phyloP scores from a whole-genome alignment of 169 alveolate species.

The Eimeria necatrix region DNA sequence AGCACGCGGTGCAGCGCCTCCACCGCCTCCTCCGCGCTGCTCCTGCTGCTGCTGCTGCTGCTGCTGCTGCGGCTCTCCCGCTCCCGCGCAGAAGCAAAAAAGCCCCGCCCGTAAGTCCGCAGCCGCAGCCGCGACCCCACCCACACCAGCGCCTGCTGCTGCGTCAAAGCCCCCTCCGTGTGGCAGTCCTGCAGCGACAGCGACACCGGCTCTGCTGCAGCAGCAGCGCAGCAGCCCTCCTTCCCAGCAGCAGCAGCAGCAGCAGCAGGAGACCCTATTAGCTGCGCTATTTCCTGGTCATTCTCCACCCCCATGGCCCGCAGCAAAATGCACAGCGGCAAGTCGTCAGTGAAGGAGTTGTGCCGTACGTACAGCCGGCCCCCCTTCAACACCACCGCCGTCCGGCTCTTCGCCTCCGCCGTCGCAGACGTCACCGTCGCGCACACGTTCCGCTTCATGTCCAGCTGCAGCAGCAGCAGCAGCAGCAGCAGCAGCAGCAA shows the following conservation, averaged over 20 bases:
- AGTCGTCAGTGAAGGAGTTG: slow-evolving; percentile 97
- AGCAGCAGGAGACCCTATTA: slow-evolving; percentile 92
- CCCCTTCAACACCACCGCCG: slow-evolving; percentile 96
- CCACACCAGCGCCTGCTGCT: slow-evolving; percentile 94
- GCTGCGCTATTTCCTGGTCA: slow-evolving; percentile 98
- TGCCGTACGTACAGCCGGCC: slow-evolving; percentile 96
- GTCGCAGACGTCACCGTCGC: slow-evolving; percentile 98
- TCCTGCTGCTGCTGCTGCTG: background rate
- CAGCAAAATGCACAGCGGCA: slow-evolving; percentile 97
- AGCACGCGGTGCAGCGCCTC: slow-evolving; percentile 96
- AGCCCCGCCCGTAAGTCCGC: slow-evolving; percentile 89
- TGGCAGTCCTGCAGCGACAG: slow-evolving; percentile 80
- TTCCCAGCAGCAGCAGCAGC: slow-evolving; percentile 33
- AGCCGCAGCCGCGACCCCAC: slow-evolving; percentile 93
- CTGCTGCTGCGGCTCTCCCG: slow-evolving; percentile 39
- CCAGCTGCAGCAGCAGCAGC: slow-evolving; percentile 84
- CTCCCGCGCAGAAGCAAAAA: slow-evolving; percentile 88
- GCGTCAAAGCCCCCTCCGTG: slow-evolving; percentile 88
- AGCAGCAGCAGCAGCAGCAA: background rate
- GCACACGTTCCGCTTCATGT: slow-evolving; percentile 94
- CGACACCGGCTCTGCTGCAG: slow-evolving; percentile 62
- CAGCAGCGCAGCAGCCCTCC: background rate
- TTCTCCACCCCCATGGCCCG: slow-evolving; percentile 99
- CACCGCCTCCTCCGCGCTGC: slow-evolving; percentile 95
- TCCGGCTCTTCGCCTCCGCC: slow-evolving; percentile 98